A percentile compares a stretch with the other conserved stretches of the same genome.
Conservation (phyloP, 1,284 basidiomycete species). For the Tylopilus orsonianus region DNA sequence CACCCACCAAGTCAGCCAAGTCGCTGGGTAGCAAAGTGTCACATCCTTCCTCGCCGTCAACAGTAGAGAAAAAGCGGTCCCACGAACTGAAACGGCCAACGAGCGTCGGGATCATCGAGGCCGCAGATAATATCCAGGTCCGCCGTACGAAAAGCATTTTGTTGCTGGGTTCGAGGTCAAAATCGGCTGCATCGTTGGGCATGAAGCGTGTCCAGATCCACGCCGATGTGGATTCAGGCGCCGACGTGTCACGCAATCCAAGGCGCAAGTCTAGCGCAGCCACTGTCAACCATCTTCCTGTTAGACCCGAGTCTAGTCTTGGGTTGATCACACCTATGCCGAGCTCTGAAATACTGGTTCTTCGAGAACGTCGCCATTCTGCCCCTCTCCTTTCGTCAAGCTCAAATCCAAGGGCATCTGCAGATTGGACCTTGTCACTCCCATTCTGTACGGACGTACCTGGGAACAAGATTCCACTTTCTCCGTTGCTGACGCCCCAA, state of each 20-base stretch:
- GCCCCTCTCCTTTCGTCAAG: slow-evolving; percentile 27
- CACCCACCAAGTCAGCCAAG: slow-evolving; percentile 22
- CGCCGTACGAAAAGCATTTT: slow-evolving; percentile 35
- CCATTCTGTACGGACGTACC: slow-evolving; percentile 32
- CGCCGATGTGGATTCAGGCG: slow-evolving; percentile 20
- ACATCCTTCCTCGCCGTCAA: slow-evolving; percentile 12
- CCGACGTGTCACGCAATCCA: slow-evolving; percentile 14
- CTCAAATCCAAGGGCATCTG: slow-evolving; percentile 4
- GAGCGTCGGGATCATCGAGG: slow-evolving; percentile 34
- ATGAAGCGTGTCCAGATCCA: slow-evolving; percentile 34
- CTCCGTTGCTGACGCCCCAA: slow-evolving; percentile 12
- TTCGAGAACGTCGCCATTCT: slow-evolving; percentile 33
- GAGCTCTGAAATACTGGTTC: slow-evolving; percentile 26
- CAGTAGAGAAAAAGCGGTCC: slow-evolving; percentile 8
- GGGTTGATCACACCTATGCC: background rate
- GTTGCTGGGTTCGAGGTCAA: slow-evolving; percentile 31
- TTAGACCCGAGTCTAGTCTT: background rate
- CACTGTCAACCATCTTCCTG: slow-evolving; percentile 7
- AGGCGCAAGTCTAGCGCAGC: slow-evolving; percentile 32
- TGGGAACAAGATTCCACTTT: slow-evolving; percentile 20
- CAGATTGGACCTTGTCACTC: slow-evolving; percentile 34
- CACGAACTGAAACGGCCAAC: slow-evolving; percentile 22
- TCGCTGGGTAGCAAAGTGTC: slow-evolving; percentile 9
- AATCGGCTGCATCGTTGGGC: slow-evolving; percentile 27
- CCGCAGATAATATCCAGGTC: slow-evolving; percentile 26